phyloP scores from a whole-genome alignment of 495 filamentous ascomycete species.

The Xylaria palmicola region DNA sequence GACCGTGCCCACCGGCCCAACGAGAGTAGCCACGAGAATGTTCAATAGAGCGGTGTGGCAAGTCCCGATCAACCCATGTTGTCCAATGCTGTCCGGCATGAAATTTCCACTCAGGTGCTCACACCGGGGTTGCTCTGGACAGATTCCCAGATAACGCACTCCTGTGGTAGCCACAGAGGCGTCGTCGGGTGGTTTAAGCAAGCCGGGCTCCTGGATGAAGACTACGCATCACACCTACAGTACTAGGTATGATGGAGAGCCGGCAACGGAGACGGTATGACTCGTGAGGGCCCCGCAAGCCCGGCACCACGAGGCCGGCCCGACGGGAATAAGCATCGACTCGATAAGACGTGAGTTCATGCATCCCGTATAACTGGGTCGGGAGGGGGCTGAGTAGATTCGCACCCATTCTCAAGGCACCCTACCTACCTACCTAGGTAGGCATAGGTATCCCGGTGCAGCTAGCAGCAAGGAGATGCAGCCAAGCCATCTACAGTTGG shows the following conservation, averaged over 20 bases:
- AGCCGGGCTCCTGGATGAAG: too few relatives aligned
- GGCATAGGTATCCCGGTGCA: background rate
- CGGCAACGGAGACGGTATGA: constrained; percentile 23
- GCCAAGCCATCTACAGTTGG: background rate
- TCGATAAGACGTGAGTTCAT: background rate
- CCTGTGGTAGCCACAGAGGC: background rate
- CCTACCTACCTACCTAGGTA: too few relatives aligned
- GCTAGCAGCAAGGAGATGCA: background rate
- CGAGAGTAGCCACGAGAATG: background rate
- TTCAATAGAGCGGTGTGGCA: background rate
- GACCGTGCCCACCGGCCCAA: background rate
- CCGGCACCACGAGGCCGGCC: constrained; percentile 15
- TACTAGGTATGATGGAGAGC: background rate
- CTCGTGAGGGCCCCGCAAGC: constrained; percentile 22
- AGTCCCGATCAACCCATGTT: background rate
- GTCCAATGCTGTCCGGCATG: background rate
- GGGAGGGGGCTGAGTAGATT: background rate
- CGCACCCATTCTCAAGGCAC: too few relatives aligned
- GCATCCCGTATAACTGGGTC: background rate
- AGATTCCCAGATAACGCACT: background rate
- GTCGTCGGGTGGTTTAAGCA: background rate
- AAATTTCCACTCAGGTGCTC: background rate
- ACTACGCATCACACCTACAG: background rate
- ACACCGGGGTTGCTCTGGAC: background rate
- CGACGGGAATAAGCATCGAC: constrained; percentile 24